Base-by-base conservation (phyloP, 495 filamentous ascomycete species). In the Penicillium macrosclerotiorum region DNA sequence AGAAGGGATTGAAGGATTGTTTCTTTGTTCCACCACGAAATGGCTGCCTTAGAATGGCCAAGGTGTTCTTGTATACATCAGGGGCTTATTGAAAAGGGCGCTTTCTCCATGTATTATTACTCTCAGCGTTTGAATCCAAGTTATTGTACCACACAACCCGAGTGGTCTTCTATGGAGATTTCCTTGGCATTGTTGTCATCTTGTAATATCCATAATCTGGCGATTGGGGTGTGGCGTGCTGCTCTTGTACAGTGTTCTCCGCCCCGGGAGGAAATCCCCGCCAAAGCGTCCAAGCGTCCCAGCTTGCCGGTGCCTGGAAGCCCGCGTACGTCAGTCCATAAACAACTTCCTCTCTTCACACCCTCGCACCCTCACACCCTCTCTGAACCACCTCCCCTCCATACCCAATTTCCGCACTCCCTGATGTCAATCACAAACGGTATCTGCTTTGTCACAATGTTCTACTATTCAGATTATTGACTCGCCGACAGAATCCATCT, bases 401-500 rank as follows among this genome's bases (percentile, higher is more conserved):
- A 45, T 39, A 41, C 37, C 34, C 42, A 14, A 41, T 14, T 44
- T 47, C 11, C 23, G 12, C 20, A 37, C n/a, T 5, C 23, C 36
- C 18, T 45, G 48, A 75, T 75, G 72, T 65, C 72, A 60, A 64
- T 75, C 39, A 69, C 53, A n/a, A 73, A 73, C 46, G 72, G 72
- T 74, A 49, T 17, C n/a, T 29, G 22, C 18, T 9, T 8, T 12
- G 8, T 12, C 16, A 8, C 20, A 27, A 13, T 7, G 7, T 18
- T 37, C 44, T 20, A 46, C 19, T 40, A 37, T 5, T 17, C 9
- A 22, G 2, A 23, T 26, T 2, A 37, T 18, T 64, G 20, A 51
- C 38, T 18, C 29, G 32, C 23, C 23, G 22, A 5, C 52, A 89
- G 85, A 84, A 50, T 74, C 81, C 19, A 83, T 86, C 42, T 87